Conservation (phyloP, 805 yeast species). For the Huiozyma sinensis region DNA sequence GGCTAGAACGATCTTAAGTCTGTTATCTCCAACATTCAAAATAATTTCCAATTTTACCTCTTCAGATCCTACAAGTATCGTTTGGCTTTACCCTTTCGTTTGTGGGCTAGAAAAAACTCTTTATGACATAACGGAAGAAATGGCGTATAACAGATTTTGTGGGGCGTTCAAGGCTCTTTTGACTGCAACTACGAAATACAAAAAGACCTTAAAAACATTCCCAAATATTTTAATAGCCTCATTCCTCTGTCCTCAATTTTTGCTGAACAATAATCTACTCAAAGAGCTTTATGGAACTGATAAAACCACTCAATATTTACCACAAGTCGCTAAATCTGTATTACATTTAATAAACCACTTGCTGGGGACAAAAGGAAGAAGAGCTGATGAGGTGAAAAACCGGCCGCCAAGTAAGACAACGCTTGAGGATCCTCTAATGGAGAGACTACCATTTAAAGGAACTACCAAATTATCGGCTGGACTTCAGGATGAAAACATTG, state of each 20-base stretch:
- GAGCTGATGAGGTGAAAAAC: background rate
- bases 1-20: background rate
- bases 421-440: background rate
- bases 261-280: conserved; percentile 1
- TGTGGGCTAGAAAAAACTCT: conserved; percentile 4
- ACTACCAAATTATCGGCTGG: background rate
- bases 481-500: background rate
- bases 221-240: conserved; percentile 5
- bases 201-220: background rate
- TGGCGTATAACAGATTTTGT: conserved; percentile 1
- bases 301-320: too few relatives aligned
- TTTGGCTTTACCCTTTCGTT: conserved; percentile 1
- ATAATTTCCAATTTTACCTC: conserved; percentile 4
- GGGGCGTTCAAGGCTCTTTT: conserved; percentile 3
- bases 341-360: background rate
- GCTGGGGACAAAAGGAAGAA: background rate
- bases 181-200: background rate
- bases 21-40: conserved; percentile 1
- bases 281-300: conserved; percentile 1
- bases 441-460: conserved; percentile 1
- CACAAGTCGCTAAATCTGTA: background rate
- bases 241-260: conserved; percentile 5
- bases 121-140: background rate
- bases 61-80: conserved; percentile 3
- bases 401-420: background rate